Evolutionary conservation across 257 asterid genomes (phyloP), one percentile per base, ranked within the genome.

Genomic region (Apocynum venetum): DNA sequence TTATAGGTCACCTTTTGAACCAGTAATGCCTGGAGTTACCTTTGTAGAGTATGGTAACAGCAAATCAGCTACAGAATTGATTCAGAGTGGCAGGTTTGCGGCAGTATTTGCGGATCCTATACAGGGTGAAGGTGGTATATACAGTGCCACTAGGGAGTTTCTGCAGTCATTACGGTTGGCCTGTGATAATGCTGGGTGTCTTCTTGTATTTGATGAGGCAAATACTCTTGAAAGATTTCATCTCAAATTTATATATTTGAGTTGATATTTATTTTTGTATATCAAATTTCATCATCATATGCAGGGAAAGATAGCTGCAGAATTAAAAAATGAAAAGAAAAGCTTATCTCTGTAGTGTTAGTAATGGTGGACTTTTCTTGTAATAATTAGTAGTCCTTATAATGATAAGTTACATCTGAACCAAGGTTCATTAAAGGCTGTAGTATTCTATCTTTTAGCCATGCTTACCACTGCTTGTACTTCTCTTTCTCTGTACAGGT

Each of bases 81-180:
- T 96, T 72, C 84, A 75, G 74, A 87, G 88, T 77, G 92, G 93
- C 35, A 96, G 84, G 76, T 77, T 93, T 67, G 99, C 99, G 60
- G 99, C 98, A 1, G 98, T 95, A 9, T 93, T 95, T 83, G 97
- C 91, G 74, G 99, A 95, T 67, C 99, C 98, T 36, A 81, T 95
- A 80, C 98, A 95, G 80, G 99, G 99, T 63, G 99, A 95, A 85
- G 98, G 99, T n/a, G 99, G 98, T n/a, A 90, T 95, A 84, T 80
- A 90, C 66, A 87, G 93, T 64, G 94, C 98, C 12, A 81, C 93
- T 0, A 85, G 87, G 88, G 94, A 90, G 77, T 95, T 95, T 46
- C 75, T 93, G 81, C 89, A 86, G 74, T 84, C 94, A 4, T 65
- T 95, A 82, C 97, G 94, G 19, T 70, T 79, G 80, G 93, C 97